Base-by-base conservation (phyloP, 495 filamentous ascomycete genomes). In the Aspergillus homomorphus region DNA sequence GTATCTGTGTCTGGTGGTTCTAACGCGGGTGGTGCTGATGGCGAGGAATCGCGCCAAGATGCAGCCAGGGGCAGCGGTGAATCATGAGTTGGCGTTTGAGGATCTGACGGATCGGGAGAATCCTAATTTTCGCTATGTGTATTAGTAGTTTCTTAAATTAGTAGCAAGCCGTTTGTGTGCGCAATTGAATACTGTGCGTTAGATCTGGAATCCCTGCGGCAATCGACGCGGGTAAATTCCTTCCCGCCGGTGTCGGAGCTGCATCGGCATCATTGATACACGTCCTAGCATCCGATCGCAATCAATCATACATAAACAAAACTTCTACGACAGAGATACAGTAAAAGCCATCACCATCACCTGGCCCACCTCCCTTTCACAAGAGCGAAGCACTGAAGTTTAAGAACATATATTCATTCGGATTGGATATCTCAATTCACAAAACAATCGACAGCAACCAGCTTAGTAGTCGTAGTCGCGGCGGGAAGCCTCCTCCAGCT, bases 21-120 rank as follows among this genome's bases (percentile, higher is more conserved):
- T 53, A 16, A 58, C 61, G 18, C 54, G 62, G 14, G 21, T 62
- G 6, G 15, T 66, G 33, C 44, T 66, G 12, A 56, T 64, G 41
- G 38, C 48, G 5, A 49, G 63, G 22, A 66, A 66, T 51, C 56
- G 61, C 10, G 42, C 23, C 0, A 62, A 60, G 24, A 30, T 26
- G 26, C 50, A 57, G 28, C 12, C 4, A 1, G 15, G 26, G 6
- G 30, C 12, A 19, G 50, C 53, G 16, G 30, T 62, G n/a, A 50
- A 49, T 18, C 59, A 61, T 33, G 59, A 65, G 7, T 16, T 56
- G 49, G 80, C 80, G 16, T 85, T 84, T 51, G 77, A 82, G 53
- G 83, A 86, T 63, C 61, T 85, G 61, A 86, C 83, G 26, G 83
- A 86, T 68, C 67, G 64, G 59, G 77, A 84, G 75, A 85, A 85